Base-by-base conservation (phyloP, 169 alveolate genomes). In the Ichthyophthirius multifiliis region DNA sequence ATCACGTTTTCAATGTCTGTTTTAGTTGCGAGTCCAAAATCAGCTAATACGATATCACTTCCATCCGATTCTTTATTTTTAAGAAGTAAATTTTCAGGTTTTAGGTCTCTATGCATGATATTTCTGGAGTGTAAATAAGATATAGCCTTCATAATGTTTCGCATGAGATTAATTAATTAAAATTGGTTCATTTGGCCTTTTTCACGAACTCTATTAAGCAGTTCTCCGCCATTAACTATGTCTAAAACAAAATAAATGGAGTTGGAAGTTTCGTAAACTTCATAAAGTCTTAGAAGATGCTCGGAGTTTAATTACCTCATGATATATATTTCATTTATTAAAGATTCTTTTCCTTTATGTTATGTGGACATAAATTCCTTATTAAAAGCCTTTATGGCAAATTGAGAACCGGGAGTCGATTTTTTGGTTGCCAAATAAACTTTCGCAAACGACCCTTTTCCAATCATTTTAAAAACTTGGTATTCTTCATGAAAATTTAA, bases 11-110 rank as follows among this genome's bases (percentile, higher is more conserved):
- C 92, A 27, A 41, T 41, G 6, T 67, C 37, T 5, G 90, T 79
- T 76, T 44, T 88, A 18, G 95, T 81, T 5, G 94, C 93, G 13
- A 92, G 78, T 20, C 96, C 96, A 83, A 92, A 92, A 63, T 92
- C 96, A 32, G 94, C 94, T 44, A 92, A 65, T 35, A 89, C 88
- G 5, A 92, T 73, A 65, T 92, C 91, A 65, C 75, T 81, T 41
- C 86, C 88, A 63, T 88, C 90, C 32, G 84, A 84, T 34, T 76
- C 82, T 45, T 83, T 79, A 48, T 71, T 64, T 20, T 80, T 47
- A 13, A 85, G 76, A 71, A 89, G 78, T 48, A 89, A 87, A 37
- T 92, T 92, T 48, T 92, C 96, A 20, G 94, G 94, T 43, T 92
- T 92, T 39, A 92, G 67, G 77, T 92, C 96, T 76, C 91, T 76